Conservation (phyloP, 352 stramenopile species). For the Thalassiosira oceanica region DNA sequence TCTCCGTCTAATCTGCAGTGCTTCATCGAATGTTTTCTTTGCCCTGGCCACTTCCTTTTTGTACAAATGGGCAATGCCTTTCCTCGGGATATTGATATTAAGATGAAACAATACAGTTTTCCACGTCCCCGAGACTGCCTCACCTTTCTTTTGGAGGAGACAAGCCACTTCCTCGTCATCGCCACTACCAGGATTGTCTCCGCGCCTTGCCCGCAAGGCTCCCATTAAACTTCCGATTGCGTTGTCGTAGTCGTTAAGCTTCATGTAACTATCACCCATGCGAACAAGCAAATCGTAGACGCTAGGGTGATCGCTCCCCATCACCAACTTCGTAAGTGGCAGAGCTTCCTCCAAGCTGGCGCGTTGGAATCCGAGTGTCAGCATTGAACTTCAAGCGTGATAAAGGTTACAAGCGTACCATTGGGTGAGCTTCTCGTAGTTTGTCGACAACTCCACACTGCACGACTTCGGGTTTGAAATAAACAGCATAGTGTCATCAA, state of each 20-base stretch:
- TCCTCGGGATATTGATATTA: no score
- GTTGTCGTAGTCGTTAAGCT: slow-evolving; percentile 63
- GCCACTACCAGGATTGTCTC: slow-evolving; percentile 9
- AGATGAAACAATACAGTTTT: no score
- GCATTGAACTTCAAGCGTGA: no score
- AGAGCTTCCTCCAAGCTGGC: slow-evolving; percentile 57
- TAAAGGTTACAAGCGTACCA: no score
- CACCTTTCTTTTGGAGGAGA: slow-evolving; percentile 56
- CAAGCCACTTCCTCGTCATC: slow-evolving; percentile 41
- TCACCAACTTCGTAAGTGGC: slow-evolving; percentile 53
- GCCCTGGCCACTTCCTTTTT: slow-evolving; percentile 50
- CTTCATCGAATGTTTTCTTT: slow-evolving; percentile 51
- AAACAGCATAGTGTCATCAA: slow-evolving; percentile 47
- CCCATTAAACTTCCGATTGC: slow-evolving; percentile 54
- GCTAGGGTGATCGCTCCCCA: slow-evolving; percentile 35
- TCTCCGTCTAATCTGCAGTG: slow-evolving; percentile 41
- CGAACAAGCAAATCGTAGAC: slow-evolving; percentile 37
- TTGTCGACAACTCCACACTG: slow-evolving; percentile 11
- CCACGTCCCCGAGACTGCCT: no score
- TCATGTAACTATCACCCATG: slow-evolving; percentile 58
- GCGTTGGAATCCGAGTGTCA: no score
- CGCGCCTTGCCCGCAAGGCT: slow-evolving; percentile 40
- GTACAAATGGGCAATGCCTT: slow-evolving; percentile 46
- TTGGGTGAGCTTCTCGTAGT: slow-evolving; percentile 53
- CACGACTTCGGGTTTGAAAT: slow-evolving; percentile 37